Percentiles rank a stretch among this genome's conserved stretches.
Conservation (phyloP, 2,329 filamentous ascomycete genomes). For the Huntiella omanensis region DNA sequence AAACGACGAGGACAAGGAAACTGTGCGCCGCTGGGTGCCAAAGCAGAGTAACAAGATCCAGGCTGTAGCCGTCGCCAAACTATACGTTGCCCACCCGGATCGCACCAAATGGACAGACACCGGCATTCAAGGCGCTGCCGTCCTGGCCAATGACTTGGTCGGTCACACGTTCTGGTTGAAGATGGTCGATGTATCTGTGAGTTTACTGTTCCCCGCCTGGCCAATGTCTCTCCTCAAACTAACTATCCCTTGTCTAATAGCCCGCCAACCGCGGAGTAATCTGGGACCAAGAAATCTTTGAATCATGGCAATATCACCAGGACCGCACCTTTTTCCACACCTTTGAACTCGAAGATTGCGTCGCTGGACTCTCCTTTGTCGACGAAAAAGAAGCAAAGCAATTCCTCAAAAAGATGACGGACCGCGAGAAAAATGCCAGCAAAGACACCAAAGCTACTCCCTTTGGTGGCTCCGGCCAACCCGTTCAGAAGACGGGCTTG, state of each 20-base stretch:
- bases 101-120: constrained; percentile 81
- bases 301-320: constrained; percentile 86
- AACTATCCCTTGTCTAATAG: constrained; percentile 22
- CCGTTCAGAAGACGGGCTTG: constrained; percentile 23
- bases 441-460: constrained; percentile 67
- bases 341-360: constrained; percentile 84
- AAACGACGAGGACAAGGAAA: constrained; percentile 87
- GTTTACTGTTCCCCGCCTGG: constrained; percentile 15
- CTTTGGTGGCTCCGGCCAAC: constrained; percentile 38
- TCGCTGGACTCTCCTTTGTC: constrained; percentile 77
- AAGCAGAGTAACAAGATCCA: constrained; percentile 96
- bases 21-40: constrained; percentile 81
- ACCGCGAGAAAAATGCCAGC: constrained; percentile 86
- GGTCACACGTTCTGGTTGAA: constrained; percentile 96
- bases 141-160: constrained; percentile 83
- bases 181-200: constrained; percentile 85
- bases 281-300: constrained; percentile 97
- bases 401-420: constrained; percentile 94
- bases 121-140: constrained; percentile 75
- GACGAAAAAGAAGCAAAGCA: constrained; percentile 96
- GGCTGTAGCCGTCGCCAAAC: constrained; percentile 76
- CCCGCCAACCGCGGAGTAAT: constrained; percentile 66
- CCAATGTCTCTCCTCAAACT: constrained; percentile 5
- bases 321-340: constrained; percentile 96
- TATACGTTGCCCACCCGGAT: constrained; percentile 86